Evolutionary conservation across 2,329 filamentous ascomycete genomes (phyloP), one percentile per base, ranked within the genome.

Genomic region (Stylonectria norvegica): DNA sequence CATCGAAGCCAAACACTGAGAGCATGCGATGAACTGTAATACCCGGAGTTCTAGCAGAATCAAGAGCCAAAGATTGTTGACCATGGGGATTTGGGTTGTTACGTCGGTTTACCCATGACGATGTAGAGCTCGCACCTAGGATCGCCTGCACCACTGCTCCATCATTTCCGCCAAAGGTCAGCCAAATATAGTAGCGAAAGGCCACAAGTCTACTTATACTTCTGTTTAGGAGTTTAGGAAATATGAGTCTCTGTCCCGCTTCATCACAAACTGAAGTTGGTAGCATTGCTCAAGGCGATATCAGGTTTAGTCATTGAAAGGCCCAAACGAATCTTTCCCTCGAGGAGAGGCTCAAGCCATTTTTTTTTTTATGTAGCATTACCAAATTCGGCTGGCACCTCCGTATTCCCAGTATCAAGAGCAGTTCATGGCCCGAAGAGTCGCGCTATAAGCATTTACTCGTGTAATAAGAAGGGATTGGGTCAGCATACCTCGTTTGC

Each of bases 351-450:
- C 54, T 73, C 76, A 39, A 95, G 73, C 89, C 89, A 95, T 63
- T 85, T 64, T 55, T 79, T 75, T 78, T 95, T 95, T 70, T 95
- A 89, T 34, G 76, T 81, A 9, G 86, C 86, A 54, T 82, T 90
- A 51, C 88, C 89, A 62, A 95, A 95, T 71, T 91, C 93, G 60
- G 89, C 89, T 53, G 95, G 64, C 16, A 95, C 89, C 64, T 95
- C 89, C 89, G 95, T 95, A 67, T 95, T 95, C 35, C 89, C 89
- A 4, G 90, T 95, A 65, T 95, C 89, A 3, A 90, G 89, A 78
- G 68, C 89, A 95, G 68, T 95, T 95, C n/a, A n/a, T n/a, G n/a
- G n/a, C n/a, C n/a, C n/a, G n/a, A n/a, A n/a, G n/a, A n/a, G n/a
- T n/a, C n/a, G n/a, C n/a, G n/a, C n/a, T n/a, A n/a, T n/a, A n/a